phyloP scores from a whole-genome alignment of 768 basidiomycete genomes.

The Termitomyces sp. region DNA sequence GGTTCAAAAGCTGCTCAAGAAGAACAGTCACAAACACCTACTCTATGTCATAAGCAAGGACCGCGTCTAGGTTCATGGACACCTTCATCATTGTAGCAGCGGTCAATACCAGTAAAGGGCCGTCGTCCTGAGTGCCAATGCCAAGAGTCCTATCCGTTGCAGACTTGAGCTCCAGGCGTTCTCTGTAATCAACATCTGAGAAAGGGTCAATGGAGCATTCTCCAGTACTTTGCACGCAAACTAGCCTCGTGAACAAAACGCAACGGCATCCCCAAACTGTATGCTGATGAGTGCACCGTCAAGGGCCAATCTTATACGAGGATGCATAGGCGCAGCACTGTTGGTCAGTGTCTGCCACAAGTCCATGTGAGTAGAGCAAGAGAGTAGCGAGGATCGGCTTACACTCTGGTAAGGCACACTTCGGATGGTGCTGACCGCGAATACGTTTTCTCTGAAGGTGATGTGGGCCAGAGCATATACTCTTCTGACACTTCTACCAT shows the following conservation, averaged over 20 bases:
- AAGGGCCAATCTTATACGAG: constrained; percentile 60
- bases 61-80: constrained; percentile 57
- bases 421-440: constrained; percentile 48
- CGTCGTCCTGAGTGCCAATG: constrained; percentile 51
- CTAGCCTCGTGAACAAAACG: constrained; percentile 66
- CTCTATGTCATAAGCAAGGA: constrained; percentile 62
- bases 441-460: constrained; percentile 36
- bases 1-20: constrained; percentile 3
- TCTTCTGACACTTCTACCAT: constrained; percentile 48
- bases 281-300: constrained; percentile 59
- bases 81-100: constrained; percentile 72
- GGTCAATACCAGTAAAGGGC: constrained; percentile 57
- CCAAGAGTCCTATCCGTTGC: constrained; percentile 67
- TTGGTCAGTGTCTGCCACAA: constrained; percentile 49
- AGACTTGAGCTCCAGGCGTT: constrained; percentile 72
- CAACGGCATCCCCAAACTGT: constrained; percentile 77
- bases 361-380: background rate
- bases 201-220: background rate
- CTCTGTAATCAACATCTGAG: constrained; percentile 67
- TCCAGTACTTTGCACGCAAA: background rate
- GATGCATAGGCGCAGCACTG: constrained; percentile 70
- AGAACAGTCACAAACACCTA: constrained; percentile 32
- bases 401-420: constrained; percentile 79
- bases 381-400: constrained; percentile 23
- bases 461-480: constrained; percentile 64